Evolutionary conservation across 176 grass and related monocot genomes (phyloP), one percentile per base, ranked within the genome.

Genomic region (Musa acuminata): DNA sequence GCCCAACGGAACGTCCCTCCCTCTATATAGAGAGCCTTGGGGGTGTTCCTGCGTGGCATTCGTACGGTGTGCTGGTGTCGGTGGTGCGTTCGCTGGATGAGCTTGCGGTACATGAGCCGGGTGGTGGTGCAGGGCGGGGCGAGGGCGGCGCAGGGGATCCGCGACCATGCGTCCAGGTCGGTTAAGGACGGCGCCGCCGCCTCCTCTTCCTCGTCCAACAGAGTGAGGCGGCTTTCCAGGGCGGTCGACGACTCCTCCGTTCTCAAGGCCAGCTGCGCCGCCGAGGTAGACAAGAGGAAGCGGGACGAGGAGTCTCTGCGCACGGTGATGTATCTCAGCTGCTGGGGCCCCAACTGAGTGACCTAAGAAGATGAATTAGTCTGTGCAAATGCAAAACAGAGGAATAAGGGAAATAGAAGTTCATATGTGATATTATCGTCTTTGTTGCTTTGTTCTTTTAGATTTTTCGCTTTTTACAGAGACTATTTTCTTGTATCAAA

Each of bases 321-420:
- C 76, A 97, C 83, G 66, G 64, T 97, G 76, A 91, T 93, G 90
- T 97, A 85, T 81, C 79, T 97, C 71, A 87, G 83, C 77, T 63
- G 84, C 67, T 93, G 94, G 94, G 93, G 94, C 0, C 90, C 90
- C 62, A 90, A 90, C 71, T 64, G 72, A 43, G 63, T 14, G 13
- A 14, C 1, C 54, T 16, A 3, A 17, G 54, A 43, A 43, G 35
- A 6, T 43, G 35, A 43, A 43, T 43, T 6, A 43, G 35, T 43
- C 4, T 43, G 35, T 43, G 35, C 4, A 43, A 6, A 43, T 5
- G 35, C 35, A 43, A 43, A 43, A 43, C 35, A 6, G 35, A 43
- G 35, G 35, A 43, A 43, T 43, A 43, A 43, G 35, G 35, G 35
- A 43, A 43, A 43, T 43, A 43, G 35, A 43, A 43, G 35, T 43